phyloP scores from a whole-genome alignment of 305 asterid genomes.

The Lippia alba region DNA sequence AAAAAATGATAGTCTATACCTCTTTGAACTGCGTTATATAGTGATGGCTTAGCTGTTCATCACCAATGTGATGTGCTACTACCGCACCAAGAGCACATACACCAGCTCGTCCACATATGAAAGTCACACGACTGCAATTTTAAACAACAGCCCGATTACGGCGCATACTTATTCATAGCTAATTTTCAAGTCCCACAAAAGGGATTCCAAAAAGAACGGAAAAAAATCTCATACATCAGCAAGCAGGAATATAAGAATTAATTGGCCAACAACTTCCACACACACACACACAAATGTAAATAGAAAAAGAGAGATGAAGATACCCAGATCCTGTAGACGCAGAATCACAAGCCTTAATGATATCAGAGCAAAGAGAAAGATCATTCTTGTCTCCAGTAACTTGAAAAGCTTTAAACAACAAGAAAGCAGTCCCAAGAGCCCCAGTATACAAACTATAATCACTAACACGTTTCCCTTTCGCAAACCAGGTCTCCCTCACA shows the following conservation, averaged over 20 bases:
- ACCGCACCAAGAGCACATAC: conserved; percentile 87
- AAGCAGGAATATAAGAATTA: not conserved
- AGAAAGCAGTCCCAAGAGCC: conserved; percentile 78
- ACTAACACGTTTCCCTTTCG: conserved; percentile 53
- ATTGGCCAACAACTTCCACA: not conserved
- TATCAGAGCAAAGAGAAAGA: conserved; percentile 64
- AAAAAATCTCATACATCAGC: conserved; percentile 15
- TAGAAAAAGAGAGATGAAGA: not conserved
- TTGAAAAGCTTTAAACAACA: conserved; percentile 78
- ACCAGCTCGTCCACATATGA: conserved; percentile 79
- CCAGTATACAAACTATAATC: conserved; percentile 80
- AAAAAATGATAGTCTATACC: conserved; percentile 41
- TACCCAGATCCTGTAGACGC: conserved; percentile 72
- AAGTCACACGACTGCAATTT: conserved; percentile 67
- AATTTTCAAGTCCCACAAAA: conserved; percentile 5
- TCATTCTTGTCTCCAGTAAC: conserved; percentile 56
- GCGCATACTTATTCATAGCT: not conserved
- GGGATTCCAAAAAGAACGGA: not conserved
- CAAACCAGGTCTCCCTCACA: conserved; percentile 74
- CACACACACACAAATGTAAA: not conserved
- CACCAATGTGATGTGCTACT: conserved; percentile 63
- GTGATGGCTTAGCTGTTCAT: conserved; percentile 54
- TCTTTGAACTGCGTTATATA: conserved; percentile 60
- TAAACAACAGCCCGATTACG: conserved; percentile 4
- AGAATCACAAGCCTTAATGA: conserved; percentile 62